Conservation (phyloP, 805 yeast species). For the Torulaspora quercuum region DNA sequence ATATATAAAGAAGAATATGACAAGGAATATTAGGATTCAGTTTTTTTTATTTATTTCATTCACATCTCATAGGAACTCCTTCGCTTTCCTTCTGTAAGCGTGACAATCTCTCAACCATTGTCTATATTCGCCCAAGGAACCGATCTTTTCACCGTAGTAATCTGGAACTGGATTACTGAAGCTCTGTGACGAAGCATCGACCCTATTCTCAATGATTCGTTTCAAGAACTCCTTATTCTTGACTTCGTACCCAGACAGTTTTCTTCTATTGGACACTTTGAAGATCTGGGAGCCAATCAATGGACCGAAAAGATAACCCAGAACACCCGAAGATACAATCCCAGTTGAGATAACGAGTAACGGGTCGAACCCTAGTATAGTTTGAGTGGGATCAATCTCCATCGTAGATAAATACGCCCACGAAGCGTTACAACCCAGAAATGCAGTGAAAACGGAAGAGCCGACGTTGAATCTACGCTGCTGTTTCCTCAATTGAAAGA, state of each 20-base stretch:
- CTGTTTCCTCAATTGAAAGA: constrained; percentile 68
- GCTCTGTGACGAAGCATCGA: constrained; percentile 87
- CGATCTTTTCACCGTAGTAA: constrained; percentile 94
- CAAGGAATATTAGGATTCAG: constrained; percentile 8
- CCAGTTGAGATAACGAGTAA: constrained; percentile 74
- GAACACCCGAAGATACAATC: constrained; percentile 63
- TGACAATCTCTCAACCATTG: constrained; percentile 96
- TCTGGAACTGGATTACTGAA: constrained; percentile 97
- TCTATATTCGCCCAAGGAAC: constrained; percentile 78
- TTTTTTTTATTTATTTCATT: constrained; percentile 1
- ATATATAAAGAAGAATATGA: constrained; percentile 11
- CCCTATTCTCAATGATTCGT: constrained; percentile 74
- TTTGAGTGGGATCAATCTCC: constrained; percentile 84
- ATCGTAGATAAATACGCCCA: constrained; percentile 75
- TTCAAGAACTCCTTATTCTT: constrained; percentile 74
- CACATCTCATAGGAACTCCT: constrained; percentile 63
- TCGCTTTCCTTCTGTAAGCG: constrained; percentile 79
- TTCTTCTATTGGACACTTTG: constrained; percentile 48
- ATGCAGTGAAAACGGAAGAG: constrained; percentile 65
- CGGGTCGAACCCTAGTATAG: constrained; percentile 87
- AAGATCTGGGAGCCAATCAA: constrained; percentile 69
- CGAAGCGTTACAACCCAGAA: constrained; percentile 61
- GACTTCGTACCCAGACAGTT: constrained; percentile 45
- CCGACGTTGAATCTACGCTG: constrained; percentile 67
- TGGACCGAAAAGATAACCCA: constrained; percentile 85